A percentile compares a stretch with the other conserved stretches of the same genome.
phyloP scores from a whole-genome alignment of 169 alveolate species.

The Pseudocohnilembus persalinus region DNA sequence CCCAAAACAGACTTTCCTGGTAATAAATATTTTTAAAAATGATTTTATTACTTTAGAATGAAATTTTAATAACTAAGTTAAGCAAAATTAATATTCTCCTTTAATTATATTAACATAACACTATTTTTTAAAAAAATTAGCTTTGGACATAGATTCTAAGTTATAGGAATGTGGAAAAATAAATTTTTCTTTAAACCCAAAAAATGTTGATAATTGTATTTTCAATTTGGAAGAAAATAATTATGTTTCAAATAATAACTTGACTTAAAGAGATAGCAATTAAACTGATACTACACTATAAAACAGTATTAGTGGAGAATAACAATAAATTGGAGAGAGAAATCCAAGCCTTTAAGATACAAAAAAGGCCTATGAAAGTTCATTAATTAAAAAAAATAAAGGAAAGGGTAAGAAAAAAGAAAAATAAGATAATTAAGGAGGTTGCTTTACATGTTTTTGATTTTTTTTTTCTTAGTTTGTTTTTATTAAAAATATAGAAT shows the following conservation, averaged over 20 bases:
- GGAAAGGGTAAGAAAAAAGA: no score
- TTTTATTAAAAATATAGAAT: no score
- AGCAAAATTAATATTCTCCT: background rate
- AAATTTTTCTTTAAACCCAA: background rate
- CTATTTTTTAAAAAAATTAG: background rate
- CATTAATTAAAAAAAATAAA: no score
- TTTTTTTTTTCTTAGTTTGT: no score
- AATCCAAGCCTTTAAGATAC: no score
- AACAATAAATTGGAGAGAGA: no score
- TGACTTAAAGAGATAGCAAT: background rate
- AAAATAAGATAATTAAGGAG: background rate
- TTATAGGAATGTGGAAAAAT: background rate
- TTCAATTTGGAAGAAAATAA: no score
- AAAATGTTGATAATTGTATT: background rate
- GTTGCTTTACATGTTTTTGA: background rate
- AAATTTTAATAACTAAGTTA: no score
- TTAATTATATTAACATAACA: background rate
- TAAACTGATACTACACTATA: background rate
- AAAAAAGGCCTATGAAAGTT: background rate
- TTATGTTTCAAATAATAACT: no score
- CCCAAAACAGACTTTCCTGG: background rate
- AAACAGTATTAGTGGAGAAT: background rate
- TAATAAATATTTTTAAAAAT: no score
- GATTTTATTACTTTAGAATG: no score
- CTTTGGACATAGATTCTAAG: background rate